Conservation (phyloP, 805 yeast genomes). For the Diddensiella transvaalensis region DNA sequence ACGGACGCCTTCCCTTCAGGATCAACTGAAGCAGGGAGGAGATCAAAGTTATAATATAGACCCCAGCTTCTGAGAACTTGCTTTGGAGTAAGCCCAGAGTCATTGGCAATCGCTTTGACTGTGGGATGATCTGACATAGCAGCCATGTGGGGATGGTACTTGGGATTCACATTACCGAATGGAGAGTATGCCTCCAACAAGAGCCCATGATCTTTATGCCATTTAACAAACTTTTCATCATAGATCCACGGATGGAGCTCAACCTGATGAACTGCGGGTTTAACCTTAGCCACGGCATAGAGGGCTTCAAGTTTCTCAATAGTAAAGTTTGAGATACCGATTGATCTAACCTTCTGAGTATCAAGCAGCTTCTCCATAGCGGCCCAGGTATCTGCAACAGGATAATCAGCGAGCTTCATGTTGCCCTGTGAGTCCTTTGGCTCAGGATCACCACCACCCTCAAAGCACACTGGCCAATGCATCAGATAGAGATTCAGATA, state of each 20-base stretch:
- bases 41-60: neutral
- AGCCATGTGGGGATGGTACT: slow-evolving; percentile 7
- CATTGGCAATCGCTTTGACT: neutral
- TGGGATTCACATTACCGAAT: slow-evolving; percentile 5
- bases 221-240: neutral
- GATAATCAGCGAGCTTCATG: slow-evolving; percentile 10
- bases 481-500: slow-evolving; percentile 53
- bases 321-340: slow-evolving; percentile 76
- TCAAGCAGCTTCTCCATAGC: slow-evolving; percentile 56
- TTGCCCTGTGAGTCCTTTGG: slow-evolving; percentile 30
- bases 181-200: slow-evolving; percentile 1
- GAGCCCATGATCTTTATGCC: neutral
- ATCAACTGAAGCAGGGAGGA: slow-evolving; percentile 5
- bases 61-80: slow-evolving; percentile 6
- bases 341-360: slow-evolving; percentile 45
- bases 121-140: neutral
- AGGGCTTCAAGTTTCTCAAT: slow-evolving; percentile 49
- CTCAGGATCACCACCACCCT: slow-evolving; percentile 30
- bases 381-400: slow-evolving; percentile 52
- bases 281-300: slow-evolving; percentile 44
- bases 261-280: slow-evolving; percentile 71
- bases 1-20: slow-evolving; percentile 2
- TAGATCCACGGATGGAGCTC: slow-evolving; percentile 65
- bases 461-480: slow-evolving; percentile 50
- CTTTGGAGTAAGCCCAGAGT: neutral